These are phyloP conservation scores for Geoglossum cookeanum DNA, from an alignment of 2,329 filamentous ascomycete genomes.

Conservation along the genomic window DNA sequence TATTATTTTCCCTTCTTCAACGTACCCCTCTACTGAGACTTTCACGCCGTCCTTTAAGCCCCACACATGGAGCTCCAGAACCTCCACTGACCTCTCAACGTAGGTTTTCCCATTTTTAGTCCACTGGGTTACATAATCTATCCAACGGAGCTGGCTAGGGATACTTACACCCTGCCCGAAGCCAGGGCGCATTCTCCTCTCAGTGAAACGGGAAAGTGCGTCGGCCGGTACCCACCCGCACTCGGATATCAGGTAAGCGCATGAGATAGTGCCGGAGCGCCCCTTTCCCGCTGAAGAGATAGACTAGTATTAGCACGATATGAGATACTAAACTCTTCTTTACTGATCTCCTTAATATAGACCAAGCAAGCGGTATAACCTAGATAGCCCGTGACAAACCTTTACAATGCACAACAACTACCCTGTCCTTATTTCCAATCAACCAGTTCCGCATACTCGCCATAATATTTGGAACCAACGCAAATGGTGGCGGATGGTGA, in stretches of 20 bases:
- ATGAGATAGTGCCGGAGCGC: conserved; percentile 70
- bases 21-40: conserved; percentile 65
- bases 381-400: background rate
- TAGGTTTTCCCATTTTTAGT: conserved; percentile 58
- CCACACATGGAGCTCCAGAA: conserved; percentile 80
- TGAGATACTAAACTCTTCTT: conserved; percentile 1
- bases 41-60: conserved; percentile 76
- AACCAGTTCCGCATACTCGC: conserved; percentile 87
- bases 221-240: conserved; percentile 50
- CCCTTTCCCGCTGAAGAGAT: conserved; percentile 56
- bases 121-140: conserved; percentile 82
- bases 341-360: background rate
- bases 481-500: conserved; percentile 89
- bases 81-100: conserved; percentile 62
- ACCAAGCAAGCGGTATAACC: background rate
- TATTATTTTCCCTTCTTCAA: conserved; percentile 77
- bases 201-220: conserved; percentile 51
- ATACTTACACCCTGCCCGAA: conserved; percentile 88
- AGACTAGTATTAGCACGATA: background rate
- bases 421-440: conserved; percentile 36
- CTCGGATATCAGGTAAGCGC: conserved; percentile 78
- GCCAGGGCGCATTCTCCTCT: conserved; percentile 68
- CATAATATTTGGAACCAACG: conserved; percentile 72
- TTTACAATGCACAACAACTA: conserved; percentile 91
- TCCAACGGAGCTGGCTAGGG: conserved; percentile 73